Conservation (phyloP, 306 rosid genomes). For the Quercus suber region DNA sequence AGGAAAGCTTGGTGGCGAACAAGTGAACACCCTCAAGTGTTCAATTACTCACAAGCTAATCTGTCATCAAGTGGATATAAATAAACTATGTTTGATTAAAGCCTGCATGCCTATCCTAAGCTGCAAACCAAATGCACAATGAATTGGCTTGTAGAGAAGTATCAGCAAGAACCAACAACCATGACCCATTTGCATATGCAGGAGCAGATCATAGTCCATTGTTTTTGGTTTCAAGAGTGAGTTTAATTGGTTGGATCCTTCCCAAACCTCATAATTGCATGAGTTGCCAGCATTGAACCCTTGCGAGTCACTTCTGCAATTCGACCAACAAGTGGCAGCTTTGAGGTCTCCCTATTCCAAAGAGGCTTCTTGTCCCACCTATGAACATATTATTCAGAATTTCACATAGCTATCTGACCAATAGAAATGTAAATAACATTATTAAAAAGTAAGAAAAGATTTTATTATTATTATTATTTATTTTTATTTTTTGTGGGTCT, state of each 20-base stretch:
- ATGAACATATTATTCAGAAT: neutral
- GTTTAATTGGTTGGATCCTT: slow-evolving; percentile 49
- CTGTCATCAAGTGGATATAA: neutral
- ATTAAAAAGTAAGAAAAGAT: neutral
- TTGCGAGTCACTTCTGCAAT: slow-evolving; percentile 60
- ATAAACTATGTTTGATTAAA: neutral
- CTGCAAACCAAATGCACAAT: neutral
- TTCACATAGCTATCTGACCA: neutral
- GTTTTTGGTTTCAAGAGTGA: neutral
- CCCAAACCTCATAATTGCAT: slow-evolving; percentile 77
- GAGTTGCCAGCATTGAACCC: slow-evolving; percentile 73
- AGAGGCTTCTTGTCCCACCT: slow-evolving; percentile 90
- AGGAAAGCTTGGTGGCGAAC: too few relatives aligned
- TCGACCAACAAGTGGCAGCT: slow-evolving; percentile 62
- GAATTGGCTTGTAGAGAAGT: neutral
- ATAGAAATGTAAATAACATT: slow-evolving; percentile 3
- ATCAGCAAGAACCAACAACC: neutral
- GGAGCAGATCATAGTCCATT: neutral
- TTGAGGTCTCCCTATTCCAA: slow-evolving; percentile 60
- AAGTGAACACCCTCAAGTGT: neutral
- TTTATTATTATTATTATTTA: too few relatives aligned
- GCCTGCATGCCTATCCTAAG: neutral
- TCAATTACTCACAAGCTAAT: neutral
- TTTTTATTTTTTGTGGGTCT: too few relatives aligned
- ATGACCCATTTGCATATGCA: neutral